Conservation (phyloP, 2,329 filamentous ascomycete genomes). For the Didymosphaeria variabile region DNA sequence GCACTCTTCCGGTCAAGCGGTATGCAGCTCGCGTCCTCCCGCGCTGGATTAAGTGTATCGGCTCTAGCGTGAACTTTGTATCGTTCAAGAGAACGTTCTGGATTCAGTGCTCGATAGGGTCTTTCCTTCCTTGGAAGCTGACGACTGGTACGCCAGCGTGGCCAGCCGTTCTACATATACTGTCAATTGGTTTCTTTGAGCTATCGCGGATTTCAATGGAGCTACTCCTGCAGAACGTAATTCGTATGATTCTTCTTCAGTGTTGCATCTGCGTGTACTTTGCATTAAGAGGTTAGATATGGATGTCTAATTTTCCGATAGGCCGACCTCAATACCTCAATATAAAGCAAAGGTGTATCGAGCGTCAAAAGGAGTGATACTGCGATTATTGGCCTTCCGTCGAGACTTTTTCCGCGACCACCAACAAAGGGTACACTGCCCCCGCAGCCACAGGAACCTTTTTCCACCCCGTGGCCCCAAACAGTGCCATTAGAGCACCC, state of each 20-base stretch:
- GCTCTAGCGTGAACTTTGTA: background rate
- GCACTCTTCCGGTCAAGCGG: background rate
- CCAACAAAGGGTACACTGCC: constrained; percentile 25
- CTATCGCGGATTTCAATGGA: too few relatives aligned
- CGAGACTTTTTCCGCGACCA: constrained; percentile 16
- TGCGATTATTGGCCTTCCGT: background rate
- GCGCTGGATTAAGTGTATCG: background rate
- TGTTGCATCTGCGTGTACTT: too few relatives aligned
- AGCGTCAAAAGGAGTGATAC: background rate
- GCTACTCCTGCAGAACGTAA: too few relatives aligned
- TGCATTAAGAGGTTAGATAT: too few relatives aligned
- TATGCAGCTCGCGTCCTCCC: background rate
- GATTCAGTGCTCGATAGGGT: background rate
- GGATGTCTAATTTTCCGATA: too few relatives aligned
- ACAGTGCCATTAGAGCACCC: constrained; percentile 61
- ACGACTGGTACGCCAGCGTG: too few relatives aligned
- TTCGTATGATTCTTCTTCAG: too few relatives aligned
- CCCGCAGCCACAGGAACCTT: constrained; percentile 25
- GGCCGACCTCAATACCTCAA: too few relatives aligned
- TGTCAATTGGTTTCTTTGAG: too few relatives aligned
- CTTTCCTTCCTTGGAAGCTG: too few relatives aligned
- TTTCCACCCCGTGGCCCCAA: constrained; percentile 58
- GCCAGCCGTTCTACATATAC: too few relatives aligned
- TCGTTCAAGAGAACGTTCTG: background rate
- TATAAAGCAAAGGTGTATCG: too few relatives aligned